A percentile compares a stretch with the other conserved stretches of the same genome.
phyloP scores from a whole-genome alignment of 768 basidiomycete genomes.

The Leucocoprinus sp. region DNA sequence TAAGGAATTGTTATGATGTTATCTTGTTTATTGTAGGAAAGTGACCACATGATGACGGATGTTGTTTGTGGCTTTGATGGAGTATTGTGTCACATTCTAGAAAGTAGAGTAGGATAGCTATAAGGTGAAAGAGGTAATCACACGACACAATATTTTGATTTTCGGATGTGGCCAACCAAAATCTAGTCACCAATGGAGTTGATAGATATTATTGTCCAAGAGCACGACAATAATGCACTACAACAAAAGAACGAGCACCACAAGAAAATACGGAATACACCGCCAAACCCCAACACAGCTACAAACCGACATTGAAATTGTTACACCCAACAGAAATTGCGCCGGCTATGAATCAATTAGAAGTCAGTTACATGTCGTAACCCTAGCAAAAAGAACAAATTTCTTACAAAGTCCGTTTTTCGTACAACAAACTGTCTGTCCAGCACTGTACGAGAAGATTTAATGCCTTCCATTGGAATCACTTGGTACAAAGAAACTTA shows the following conservation, averaged over 20 bases:
- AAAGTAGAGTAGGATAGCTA: too few species aligned
- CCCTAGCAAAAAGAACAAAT: neutral
- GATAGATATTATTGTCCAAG: too few species aligned
- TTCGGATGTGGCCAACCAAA: too few species aligned
- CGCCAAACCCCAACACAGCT: neutral
- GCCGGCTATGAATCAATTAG: neutral
- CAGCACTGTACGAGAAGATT: neutral
- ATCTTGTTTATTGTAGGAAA: slow-evolving; percentile 1
- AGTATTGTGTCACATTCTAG: neutral
- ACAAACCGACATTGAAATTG: neutral
- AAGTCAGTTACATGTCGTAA: neutral
- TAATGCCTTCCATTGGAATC: neutral
- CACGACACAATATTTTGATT: too few species aligned
- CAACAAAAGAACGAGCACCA: neutral
- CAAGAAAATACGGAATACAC: neutral
- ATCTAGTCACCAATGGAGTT: too few species aligned
- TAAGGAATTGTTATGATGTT: slow-evolving; percentile 3
- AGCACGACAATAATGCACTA: too few species aligned
- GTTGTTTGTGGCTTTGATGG: neutral
- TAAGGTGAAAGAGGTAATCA: too few species aligned
- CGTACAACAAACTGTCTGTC: slow-evolving; percentile 1
- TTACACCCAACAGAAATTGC: slow-evolving; percentile 3
- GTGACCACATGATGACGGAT: neutral
- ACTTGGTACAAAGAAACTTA: neutral
- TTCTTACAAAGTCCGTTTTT: neutral